Evolutionary conservation across 176 grass and related monocot genomes (phyloP).

Genomic region (Calamus simplicifolius): DNA sequence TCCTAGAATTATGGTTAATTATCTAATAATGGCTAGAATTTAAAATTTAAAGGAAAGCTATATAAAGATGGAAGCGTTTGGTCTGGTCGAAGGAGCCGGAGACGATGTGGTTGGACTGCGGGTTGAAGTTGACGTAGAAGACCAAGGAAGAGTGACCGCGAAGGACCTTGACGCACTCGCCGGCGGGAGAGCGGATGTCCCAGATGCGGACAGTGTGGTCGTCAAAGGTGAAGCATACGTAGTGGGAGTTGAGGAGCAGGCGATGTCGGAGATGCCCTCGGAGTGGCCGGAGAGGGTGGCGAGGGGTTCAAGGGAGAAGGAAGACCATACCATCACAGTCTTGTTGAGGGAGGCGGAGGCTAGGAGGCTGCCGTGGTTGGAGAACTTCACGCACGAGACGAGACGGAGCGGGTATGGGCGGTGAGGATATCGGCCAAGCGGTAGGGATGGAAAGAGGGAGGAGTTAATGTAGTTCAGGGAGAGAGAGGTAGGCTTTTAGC

Average conservation of each 20-base stretch:
- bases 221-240: conserved; percentile 86
- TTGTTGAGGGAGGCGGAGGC: conserved; percentile 78
- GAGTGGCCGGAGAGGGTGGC: conserved; percentile 53
- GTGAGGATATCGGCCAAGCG: too few species aligned
- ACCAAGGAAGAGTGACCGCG: conserved; percentile 61
- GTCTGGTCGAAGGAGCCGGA: too few species aligned
- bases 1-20: too few species aligned
- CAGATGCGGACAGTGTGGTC: conserved; percentile 68
- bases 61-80: too few species aligned
- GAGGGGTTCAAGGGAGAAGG: conserved; percentile 40
- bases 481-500: too few species aligned
- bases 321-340: conserved; percentile 53
- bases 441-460: too few species aligned
- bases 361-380: conserved; percentile 67
- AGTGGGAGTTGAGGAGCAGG: conserved; percentile 73
- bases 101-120: conserved; percentile 57
- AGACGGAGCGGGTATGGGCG: too few species aligned
- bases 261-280: conserved; percentile 66
- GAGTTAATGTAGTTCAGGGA: too few species aligned
- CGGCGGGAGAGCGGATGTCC: conserved; percentile 40
- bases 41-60: too few species aligned
- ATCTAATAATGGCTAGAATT: too few species aligned
- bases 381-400: too few species aligned
- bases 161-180: conserved; percentile 57
- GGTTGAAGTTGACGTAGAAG: conserved; percentile 91